Base-by-base conservation (phyloP, 1,284 basidiomycete species). In the Cutaneotrichosporon cavernicola region DNA sequence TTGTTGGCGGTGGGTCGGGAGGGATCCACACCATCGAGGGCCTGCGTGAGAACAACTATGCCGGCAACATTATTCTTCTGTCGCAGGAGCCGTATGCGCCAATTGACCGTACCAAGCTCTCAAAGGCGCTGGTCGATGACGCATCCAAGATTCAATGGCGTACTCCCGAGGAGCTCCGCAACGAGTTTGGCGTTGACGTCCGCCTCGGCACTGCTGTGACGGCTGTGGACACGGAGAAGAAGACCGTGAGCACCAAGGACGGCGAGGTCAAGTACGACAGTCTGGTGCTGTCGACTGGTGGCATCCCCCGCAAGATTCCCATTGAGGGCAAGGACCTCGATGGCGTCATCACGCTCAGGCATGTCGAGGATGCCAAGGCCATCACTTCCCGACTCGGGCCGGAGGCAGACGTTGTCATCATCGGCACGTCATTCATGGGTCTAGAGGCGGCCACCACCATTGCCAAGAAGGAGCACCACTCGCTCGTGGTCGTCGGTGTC, bases 381-480 rank as follows among this genome's bases (percentile, higher is more conserved):
- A 89, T 97, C 68, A 89, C 90, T 70, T 84, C 84, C 51, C 68
- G 69, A 16, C 67, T 80, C 59, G 73, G 70, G 43, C 87, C 89
- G 73, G 90, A 90, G 32, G 89, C 91, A 73, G 85, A 87, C 61
- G 80, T 91, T 56, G 91, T 94, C 38, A 86, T 97, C 38, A 90
- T 97, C 68, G 94, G 94, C 1, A 90, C 89, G 38, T 91, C 90
- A 21, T 97, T 97, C 81, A 98, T 98, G 73, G 89, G 90, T 60
- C 92, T 97, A 90, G 94, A 98, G 78, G 83, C 92, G 11, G 91
- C 92, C 5, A 85, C 84, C 16, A 90, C 91, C 0, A 82, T 92
- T 0, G 76, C 87, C 5, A 89, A 89, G 74, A 88, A 89, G 63
- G 90, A 89, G 80, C 86, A 90, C 18, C 87, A 86, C 38, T 76